Base-by-base conservation (phyloP, 306 rosid genomes). In the Castanea sativa region DNA sequence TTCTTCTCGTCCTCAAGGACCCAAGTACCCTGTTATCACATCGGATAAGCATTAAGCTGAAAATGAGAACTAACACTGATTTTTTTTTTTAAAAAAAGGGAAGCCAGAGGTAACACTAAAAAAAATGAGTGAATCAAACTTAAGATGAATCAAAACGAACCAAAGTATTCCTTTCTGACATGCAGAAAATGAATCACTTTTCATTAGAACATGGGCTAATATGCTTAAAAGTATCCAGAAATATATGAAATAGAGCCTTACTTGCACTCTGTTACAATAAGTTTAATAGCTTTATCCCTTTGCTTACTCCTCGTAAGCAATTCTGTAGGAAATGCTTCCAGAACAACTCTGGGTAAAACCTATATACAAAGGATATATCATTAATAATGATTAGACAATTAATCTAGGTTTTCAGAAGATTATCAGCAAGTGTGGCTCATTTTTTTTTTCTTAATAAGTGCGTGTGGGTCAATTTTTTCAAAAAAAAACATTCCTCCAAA, bases 311-410 rank as follows among this genome's bases (percentile, higher is more conserved):
- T 92, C 63, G 90, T 82, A 81, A 95, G 87, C 73, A 92, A 80
- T 73, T 89, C 94, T 7, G 83, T 79, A 10, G 99, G 97, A 53
- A 85, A 82, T 84, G 93, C 97, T 88, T 92, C 98, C 75, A 95
- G 80, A 85, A 93, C 97, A 82, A 95, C 88, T 84, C 99, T 91
- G 57, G 99, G 97, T 86, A 95, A 89, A 55, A 95, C 81, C 99
- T 95, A 78, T 58, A 25, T 25, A 77, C 27, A 25, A 25, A 25
- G 27, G 27, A 25, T 33, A 72, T 76, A 10, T 19, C 45, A 82
- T 55, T 30, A 32, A 65, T 65, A 49, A 85, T 25, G 60, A 79
- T 32, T 71, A 67, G 63, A 49, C 6, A 13, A 32, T 15, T 29
- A n/a, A 55, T 45, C 30, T 5, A 20, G 60, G 25, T 69, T 30